Evolutionary conservation across 2,329 filamentous ascomycete species (phyloP).

Genomic region (Pezicula neosporulosa): DNA sequence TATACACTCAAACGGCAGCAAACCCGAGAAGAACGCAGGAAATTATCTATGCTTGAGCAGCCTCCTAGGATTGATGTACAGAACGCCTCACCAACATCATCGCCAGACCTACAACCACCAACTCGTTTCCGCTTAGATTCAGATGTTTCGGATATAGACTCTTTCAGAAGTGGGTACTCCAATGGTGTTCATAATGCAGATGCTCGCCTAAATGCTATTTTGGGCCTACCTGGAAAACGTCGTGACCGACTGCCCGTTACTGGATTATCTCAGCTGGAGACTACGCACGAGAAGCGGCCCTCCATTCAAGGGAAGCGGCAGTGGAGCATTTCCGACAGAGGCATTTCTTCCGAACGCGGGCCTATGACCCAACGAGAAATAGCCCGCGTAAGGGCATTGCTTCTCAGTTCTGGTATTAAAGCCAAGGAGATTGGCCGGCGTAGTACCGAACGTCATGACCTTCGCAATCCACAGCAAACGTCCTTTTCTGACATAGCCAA

Average conservation of each 20-base stretch:
- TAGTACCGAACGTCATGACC: slow-evolving; percentile 35
- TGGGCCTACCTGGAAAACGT: slow-evolving; percentile 28
- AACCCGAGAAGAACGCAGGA: slow-evolving; percentile 32
- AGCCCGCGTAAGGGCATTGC: slow-evolving; percentile 70
- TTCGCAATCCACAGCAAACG: slow-evolving; percentile 11
- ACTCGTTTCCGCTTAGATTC: slow-evolving; percentile 15
- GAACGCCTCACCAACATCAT: slow-evolving; percentile 28
- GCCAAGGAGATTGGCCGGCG: slow-evolving; percentile 74
- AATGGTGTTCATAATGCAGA: slow-evolving; percentile 20
- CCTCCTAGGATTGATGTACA: slow-evolving; percentile 45
- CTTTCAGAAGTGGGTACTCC: slow-evolving; percentile 16
- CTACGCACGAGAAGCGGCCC: slow-evolving; percentile 17
- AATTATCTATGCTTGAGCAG: slow-evolving; percentile 40
- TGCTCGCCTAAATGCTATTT: slow-evolving; percentile 29
- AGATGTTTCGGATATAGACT: slow-evolving; percentile 24
- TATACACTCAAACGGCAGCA: slow-evolving; percentile 32
- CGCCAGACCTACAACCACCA: slow-evolving; percentile 11
- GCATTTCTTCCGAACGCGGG: slow-evolving; percentile 32
- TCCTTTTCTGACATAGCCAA: slow-evolving; percentile 20
- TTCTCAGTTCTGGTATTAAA: slow-evolving; percentile 85
- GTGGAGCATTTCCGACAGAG: slow-evolving; percentile 49
- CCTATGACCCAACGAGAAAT: slow-evolving; percentile 68
- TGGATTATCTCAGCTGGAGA: slow-evolving; percentile 37
- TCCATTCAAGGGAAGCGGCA: slow-evolving; percentile 31
- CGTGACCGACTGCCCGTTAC: slow-evolving; percentile 38